Percentiles rank a stretch among this genome's conserved stretches.
These are phyloP conservation scores for Gliomastix tumulicola DNA, from an alignment of 2,329 filamentous ascomycete species.

Conservation along the genomic window DNA sequence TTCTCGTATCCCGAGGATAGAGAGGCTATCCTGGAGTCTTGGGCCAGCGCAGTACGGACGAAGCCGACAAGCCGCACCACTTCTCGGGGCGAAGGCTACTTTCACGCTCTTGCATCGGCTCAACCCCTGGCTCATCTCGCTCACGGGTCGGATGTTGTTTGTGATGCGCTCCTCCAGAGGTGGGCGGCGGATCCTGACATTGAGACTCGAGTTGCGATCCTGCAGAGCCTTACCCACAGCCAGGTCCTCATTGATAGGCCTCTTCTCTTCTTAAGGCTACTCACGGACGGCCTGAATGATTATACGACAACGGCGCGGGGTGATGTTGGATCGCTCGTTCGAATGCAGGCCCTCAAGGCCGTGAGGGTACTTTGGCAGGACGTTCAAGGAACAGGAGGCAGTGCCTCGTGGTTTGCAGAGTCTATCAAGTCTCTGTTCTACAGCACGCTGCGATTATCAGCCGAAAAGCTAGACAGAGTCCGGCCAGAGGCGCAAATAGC, in stretches of 20 bases:
- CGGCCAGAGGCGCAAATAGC: conserved; percentile 58
- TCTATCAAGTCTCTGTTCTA: conserved; percentile 36
- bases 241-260: conserved; percentile 33
- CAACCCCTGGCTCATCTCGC: conserved; percentile 29
- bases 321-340: conserved; percentile 81
- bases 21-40: conserved; percentile 31
- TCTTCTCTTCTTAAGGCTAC: conserved; percentile 32
- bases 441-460: conserved; percentile 59
- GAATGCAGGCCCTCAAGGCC: conserved; percentile 73
- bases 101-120: conserved; percentile 44
- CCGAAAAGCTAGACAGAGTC: conserved; percentile 87
- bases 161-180: conserved; percentile 38
- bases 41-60: conserved; percentile 34
- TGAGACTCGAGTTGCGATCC: conserved; percentile 46
- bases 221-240: conserved; percentile 45
- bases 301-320: conserved; percentile 87
- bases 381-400: conserved; percentile 12
- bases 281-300: conserved; percentile 65
- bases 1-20: conserved; percentile 29
- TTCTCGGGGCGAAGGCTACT: conserved; percentile 40
- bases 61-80: conserved; percentile 21
- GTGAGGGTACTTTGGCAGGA: conserved; percentile 55
- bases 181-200: conserved; percentile 44
- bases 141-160: conserved; percentile 24
- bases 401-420: conserved; percentile 14